Evolutionary conservation across 352 stramenopile species (phyloP).

Genomic region (Globisporangium irregulare): DNA sequence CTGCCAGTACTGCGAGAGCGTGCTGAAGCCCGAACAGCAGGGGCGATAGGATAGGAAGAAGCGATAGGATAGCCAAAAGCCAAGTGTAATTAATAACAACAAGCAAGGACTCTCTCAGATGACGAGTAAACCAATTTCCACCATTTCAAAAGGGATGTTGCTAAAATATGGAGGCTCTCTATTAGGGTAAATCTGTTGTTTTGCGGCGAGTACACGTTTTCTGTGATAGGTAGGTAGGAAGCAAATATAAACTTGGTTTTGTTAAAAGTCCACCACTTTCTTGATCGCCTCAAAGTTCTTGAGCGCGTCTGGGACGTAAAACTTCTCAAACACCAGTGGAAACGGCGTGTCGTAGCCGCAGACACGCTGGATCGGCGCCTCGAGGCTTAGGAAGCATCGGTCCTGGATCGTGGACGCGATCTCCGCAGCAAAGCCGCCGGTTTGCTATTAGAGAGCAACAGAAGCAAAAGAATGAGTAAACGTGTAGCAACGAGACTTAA

Average conservation of each 20-base stretch:
- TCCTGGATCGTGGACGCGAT: conserved; percentile 93
- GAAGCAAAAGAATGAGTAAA: too few relatives aligned
- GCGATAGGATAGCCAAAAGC: background rate
- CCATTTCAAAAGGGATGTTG: conserved; percentile 16
- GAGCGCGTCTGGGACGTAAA: conserved; percentile 92
- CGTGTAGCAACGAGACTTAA: background rate
- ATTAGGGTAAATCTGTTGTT: too few relatives aligned
- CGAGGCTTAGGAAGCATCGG: conserved; percentile 94
- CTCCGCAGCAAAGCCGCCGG: conserved; percentile 94
- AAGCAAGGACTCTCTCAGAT: background rate
- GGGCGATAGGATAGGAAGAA: conserved; percentile 8
- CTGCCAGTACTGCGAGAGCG: conserved; percentile 81
- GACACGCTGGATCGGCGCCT: conserved; percentile 93
- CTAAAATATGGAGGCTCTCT: too few relatives aligned
- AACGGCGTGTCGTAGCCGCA: conserved; percentile 98
- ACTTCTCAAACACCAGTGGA: conserved; percentile 95
- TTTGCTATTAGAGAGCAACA: conserved; percentile 41
- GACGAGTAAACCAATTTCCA: background rate
- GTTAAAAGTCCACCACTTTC: conserved; percentile 28
- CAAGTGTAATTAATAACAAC: background rate
- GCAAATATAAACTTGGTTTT: too few relatives aligned
- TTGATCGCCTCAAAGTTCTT: conserved; percentile 97
- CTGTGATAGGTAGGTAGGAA: too few relatives aligned
- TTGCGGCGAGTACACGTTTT: too few relatives aligned
- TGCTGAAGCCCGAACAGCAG: conserved; percentile 41